phyloP scores from a whole-genome alignment of 345 rosid species.

The Ceriops decandra region DNA sequence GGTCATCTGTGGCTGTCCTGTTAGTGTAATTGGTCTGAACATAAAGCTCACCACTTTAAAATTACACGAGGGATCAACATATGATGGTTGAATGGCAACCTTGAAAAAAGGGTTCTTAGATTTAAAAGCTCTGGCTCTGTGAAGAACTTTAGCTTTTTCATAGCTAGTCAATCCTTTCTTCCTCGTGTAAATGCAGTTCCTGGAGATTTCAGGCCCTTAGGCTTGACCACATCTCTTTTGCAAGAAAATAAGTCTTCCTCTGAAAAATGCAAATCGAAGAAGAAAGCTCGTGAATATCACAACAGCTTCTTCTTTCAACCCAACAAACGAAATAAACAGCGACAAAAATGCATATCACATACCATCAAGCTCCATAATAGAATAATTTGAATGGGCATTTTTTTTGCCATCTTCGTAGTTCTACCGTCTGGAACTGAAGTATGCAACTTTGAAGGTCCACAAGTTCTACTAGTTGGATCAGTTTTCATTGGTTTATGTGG shows the following conservation, averaged over 20 bases:
- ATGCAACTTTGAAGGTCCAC: too few relatives aligned
- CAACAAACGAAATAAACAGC: not conserved
- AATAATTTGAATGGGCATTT: not conserved
- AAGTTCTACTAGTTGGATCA: not conserved
- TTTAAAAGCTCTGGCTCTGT: conserved; percentile 11
- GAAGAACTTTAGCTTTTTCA: conserved; percentile 16
- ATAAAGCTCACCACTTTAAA: conserved; percentile 3
- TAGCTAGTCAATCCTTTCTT: not conserved
- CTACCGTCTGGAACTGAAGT: too few relatives aligned
- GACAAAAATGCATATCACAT: not conserved
- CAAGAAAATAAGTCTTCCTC: not conserved
- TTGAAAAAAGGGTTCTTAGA: conserved; percentile 24
- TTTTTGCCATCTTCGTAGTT: not conserved
- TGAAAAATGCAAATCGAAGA: not conserved
- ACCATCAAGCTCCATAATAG: not conserved
- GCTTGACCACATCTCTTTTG: not conserved
- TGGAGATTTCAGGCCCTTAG: not conserved
- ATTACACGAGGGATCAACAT: not conserved
- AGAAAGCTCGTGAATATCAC: not conserved
- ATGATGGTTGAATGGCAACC: conserved; percentile 23
- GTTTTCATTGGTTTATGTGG: not conserved
- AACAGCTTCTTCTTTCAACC: not conserved
- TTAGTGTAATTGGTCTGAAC: not conserved
- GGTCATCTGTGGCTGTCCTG: not conserved
- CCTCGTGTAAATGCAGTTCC: not conserved